Percentiles rank a stretch among this genome's conserved stretches.
Conservation (phyloP, 202 grass and related monocot genomes). For the Eragrostis tef region DNA sequence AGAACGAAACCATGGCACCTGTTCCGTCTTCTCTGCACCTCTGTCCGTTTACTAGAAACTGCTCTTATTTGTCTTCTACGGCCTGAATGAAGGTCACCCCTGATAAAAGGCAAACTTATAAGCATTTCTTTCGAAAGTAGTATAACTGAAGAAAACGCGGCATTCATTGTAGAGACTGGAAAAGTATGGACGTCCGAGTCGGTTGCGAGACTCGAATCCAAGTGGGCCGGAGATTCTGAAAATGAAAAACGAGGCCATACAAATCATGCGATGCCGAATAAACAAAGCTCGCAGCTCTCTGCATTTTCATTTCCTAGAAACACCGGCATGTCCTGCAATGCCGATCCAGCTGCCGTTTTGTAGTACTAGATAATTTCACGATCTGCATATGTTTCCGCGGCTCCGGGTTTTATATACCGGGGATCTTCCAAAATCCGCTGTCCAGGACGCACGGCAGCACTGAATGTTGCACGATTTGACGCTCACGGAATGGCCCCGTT, state of each 20-base stretch:
- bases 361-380: not conserved
- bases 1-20: not conserved
- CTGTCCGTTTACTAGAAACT: not conserved
- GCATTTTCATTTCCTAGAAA: not conserved
- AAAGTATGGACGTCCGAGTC: not conserved
- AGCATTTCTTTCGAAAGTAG: not conserved
- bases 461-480: slow-evolving; percentile 23
- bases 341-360: not conserved
- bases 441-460: slow-evolving; percentile 17
- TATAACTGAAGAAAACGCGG: not conserved
- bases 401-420: not conserved
- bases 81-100: not conserved
- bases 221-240: not conserved
- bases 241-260: not conserved
- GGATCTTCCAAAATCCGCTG: slow-evolving; percentile 34
- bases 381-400: slow-evolving; percentile 18
- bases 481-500: slow-evolving; percentile 1
- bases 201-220: not conserved
- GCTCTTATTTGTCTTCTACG: not conserved
- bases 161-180: not conserved
- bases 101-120: not conserved
- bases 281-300: not conserved
- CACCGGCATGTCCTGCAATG: not conserved
- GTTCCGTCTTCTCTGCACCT: not conserved
- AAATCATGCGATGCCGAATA: not conserved